Conservation (phyloP, 371 early-diverging fungal species). For the Apophysomyces variabilis region DNA sequence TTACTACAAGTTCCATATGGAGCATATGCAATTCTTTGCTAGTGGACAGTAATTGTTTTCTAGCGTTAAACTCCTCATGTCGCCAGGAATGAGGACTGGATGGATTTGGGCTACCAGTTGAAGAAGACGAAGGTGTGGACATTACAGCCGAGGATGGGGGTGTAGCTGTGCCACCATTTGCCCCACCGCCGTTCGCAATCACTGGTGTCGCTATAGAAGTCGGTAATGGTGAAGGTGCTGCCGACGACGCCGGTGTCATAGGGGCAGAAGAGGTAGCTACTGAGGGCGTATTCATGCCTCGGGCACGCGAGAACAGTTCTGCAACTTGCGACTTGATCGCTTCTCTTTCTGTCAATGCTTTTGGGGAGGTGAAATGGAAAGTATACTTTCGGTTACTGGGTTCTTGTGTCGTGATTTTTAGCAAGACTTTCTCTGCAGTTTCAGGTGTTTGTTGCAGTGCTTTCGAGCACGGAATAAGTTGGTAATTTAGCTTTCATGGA, state of each 20-base stretch:
- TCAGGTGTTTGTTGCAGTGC: constrained; percentile 50
- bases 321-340: constrained; percentile 60
- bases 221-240: neutral
- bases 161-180: constrained; percentile 14
- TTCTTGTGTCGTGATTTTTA: constrained; percentile 39
- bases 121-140: constrained; percentile 29
- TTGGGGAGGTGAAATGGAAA: constrained; percentile 58
- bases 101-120: constrained; percentile 24
- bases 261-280: constrained; percentile 14
- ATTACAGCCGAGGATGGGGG: constrained; percentile 24
- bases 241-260: constrained; percentile 12
- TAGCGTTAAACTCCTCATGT: constrained; percentile 61
- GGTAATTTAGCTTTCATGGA: neutral
- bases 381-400: constrained; percentile 47
- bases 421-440: constrained; percentile 38
- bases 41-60: constrained; percentile 67
- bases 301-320: constrained; percentile 48
- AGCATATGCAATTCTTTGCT: constrained; percentile 73
- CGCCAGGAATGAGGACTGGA: constrained; percentile 29
- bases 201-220: constrained; percentile 27
- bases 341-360: constrained; percentile 59
- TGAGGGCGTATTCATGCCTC: constrained; percentile 28
- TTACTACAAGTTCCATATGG: constrained; percentile 82
- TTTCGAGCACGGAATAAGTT: constrained; percentile 9
- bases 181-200: constrained; percentile 8